Evolutionary conservation across 495 filamentous ascomycete species (phyloP).

Genomic region (Parachaetomium inaequale): DNA sequence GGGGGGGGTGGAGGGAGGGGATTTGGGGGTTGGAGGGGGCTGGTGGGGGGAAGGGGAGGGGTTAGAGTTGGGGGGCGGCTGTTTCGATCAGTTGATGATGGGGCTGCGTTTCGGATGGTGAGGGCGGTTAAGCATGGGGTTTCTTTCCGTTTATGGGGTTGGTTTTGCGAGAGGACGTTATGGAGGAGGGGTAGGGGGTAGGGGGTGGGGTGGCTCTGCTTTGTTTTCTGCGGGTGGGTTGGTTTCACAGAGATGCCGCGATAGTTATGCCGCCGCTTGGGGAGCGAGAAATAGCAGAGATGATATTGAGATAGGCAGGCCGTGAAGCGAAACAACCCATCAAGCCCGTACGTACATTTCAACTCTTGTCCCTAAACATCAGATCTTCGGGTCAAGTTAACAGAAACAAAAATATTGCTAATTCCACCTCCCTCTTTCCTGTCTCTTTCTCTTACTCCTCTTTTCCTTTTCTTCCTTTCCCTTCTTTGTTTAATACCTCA

Average conservation of each 20-base stretch:
- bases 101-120: not conserved
- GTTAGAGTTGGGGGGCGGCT: not conserved
- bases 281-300: not conserved
- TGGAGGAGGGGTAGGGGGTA: not conserved
- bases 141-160: not conserved
- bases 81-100: not conserved
- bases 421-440: not conserved
- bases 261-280: not conserved
- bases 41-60: too few species aligned
- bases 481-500: not conserved
- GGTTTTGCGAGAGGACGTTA: not conserved
- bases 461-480: not conserved
- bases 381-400: too few species aligned
- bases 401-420: too few species aligned
- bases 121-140: not conserved
- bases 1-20: slow-evolving; percentile 26
- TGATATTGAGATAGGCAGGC: not conserved
- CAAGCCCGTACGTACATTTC: too few species aligned
- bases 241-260: not conserved
- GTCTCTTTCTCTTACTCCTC: not conserved
- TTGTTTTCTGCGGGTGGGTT: not conserved
- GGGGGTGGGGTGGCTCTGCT: not conserved
- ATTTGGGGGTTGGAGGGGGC: not conserved
- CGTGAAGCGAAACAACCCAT: not conserved
- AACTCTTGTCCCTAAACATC: not conserved